Evolutionary conservation across 1,284 basidiomycete genomes (phyloP).

Genomic region (Ustilago vetiveriae): DNA sequence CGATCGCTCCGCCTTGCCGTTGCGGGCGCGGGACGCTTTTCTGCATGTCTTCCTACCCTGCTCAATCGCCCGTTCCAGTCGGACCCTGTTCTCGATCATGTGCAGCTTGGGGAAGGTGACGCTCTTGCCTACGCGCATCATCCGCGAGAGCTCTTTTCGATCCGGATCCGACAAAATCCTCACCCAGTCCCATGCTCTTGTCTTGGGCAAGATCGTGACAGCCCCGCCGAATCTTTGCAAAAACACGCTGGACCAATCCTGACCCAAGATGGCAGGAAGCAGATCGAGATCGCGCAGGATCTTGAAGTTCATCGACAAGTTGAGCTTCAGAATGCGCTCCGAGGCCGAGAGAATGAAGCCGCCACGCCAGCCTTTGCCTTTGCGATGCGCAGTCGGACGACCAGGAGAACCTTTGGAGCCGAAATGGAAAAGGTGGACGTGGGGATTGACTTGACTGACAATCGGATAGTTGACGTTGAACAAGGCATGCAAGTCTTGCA

Average conservation of each 20-base stretch:
- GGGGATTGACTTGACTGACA: slow-evolving; percentile 95
- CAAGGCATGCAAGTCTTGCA: slow-evolving; percentile 80
- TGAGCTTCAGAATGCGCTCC: slow-evolving; percentile 66
- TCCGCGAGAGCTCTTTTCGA: slow-evolving; percentile 54
- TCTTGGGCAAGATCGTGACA: slow-evolving; percentile 64
- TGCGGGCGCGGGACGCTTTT: slow-evolving; percentile 15
- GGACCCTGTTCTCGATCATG: slow-evolving; percentile 65
- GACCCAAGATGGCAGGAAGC: slow-evolving; percentile 60
- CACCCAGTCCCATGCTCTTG: slow-evolving; percentile 62
- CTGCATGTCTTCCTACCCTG: slow-evolving; percentile 49
- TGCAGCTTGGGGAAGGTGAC: slow-evolving; percentile 65
- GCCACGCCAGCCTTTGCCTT: slow-evolving; percentile 80
- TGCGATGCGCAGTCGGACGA: slow-evolving; percentile 88
- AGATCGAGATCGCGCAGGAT: slow-evolving; percentile 64
- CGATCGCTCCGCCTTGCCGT: slow-evolving; percentile 8
- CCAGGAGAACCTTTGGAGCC: slow-evolving; percentile 92
- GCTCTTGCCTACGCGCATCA: slow-evolving; percentile 57
- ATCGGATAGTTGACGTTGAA: slow-evolving; percentile 88
- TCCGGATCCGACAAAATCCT: slow-evolving; percentile 62
- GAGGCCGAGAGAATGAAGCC: slow-evolving; percentile 80
- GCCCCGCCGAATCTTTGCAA: slow-evolving; percentile 63
- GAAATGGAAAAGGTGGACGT: slow-evolving; percentile 98
- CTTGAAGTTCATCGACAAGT: slow-evolving; percentile 64
- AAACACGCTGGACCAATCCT: slow-evolving; percentile 65
- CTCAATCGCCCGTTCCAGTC: slow-evolving; percentile 62